Percentiles rank a stretch among this genome's conserved stretches.
Evolutionary conservation across 148 eudicot species (phyloP).

Genomic region (Persicaria tinctoria): DNA sequence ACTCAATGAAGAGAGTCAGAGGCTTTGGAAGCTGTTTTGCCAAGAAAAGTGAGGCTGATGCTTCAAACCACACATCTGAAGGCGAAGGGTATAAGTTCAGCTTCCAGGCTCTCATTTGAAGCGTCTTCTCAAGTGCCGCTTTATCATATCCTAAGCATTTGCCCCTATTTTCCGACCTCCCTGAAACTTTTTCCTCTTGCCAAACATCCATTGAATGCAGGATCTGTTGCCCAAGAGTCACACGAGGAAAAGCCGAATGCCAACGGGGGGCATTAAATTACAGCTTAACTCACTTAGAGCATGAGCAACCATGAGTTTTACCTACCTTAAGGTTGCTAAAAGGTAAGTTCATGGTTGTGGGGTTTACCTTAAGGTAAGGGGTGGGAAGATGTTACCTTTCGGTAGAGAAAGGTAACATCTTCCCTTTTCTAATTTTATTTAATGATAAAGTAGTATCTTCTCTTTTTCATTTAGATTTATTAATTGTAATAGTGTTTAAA

Average conservation of each 20-base stretch:
- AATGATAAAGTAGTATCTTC: too few relatives aligned
- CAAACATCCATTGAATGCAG: slow-evolving; percentile 21
- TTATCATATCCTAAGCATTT: not conserved
- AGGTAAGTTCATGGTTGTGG: too few relatives aligned
- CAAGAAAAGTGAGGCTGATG: slow-evolving; percentile 51
- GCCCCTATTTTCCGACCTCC: not conserved
- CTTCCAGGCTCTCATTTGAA: slow-evolving; percentile 17
- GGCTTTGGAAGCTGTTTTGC: slow-evolving; percentile 91
- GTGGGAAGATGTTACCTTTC: too few relatives aligned
- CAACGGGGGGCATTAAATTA: not conserved
- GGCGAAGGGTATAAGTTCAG: slow-evolving; percentile 26
- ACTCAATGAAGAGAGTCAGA: slow-evolving; percentile 82
- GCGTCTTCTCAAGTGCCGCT: not conserved
- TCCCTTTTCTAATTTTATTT: too few relatives aligned
- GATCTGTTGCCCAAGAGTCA: slow-evolving; percentile 17
- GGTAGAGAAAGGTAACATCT: too few relatives aligned
- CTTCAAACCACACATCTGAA: slow-evolving; percentile 25
- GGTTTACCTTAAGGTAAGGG: too few relatives aligned
- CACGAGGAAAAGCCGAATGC: slow-evolving; percentile 17
- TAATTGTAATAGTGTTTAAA: too few relatives aligned
- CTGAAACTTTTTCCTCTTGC: not conserved
- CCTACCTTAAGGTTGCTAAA: too few relatives aligned
- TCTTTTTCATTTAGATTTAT: too few relatives aligned
- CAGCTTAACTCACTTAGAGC: not conserved
- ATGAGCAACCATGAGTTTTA: too few relatives aligned